These are phyloP conservation scores for Solanum okadae DNA, from an alignment of 257 asterid species.

Conservation along the genomic window DNA sequence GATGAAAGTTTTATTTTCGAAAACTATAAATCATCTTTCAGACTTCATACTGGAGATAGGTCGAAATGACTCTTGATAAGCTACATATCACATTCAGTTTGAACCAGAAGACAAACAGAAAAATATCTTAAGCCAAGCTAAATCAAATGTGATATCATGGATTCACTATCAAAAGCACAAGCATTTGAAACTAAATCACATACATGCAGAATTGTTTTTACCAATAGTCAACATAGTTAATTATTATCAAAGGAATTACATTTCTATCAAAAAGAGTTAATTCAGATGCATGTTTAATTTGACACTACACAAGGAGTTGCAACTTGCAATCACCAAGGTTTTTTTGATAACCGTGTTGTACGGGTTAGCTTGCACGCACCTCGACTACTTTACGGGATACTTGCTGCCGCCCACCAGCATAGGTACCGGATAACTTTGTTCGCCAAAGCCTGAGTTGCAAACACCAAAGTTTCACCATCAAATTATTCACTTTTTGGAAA, in stretches of 20 bases:
- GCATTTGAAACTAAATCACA: not conserved
- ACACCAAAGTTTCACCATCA: slow-evolving; percentile 2
- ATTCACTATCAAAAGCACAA: not conserved
- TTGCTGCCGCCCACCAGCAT: not conserved
- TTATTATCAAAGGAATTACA: not conserved
- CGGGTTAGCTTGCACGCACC: not conserved
- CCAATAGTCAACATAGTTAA: not conserved
- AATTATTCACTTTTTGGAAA: slow-evolving; percentile 38
- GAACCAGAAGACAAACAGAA: not conserved
- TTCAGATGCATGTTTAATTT: not conserved
- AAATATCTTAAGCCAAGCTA: not conserved
- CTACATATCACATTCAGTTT: not conserved
- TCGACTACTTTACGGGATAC: not conserved
- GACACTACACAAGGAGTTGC: not conserved
- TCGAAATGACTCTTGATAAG: not conserved
- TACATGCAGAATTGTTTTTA: not conserved
- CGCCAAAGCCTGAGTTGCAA: not conserved
- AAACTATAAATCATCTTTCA: not conserved
- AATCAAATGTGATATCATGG: not conserved
- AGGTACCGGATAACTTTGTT: not conserved
- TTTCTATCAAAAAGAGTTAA: not conserved
- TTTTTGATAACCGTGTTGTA: not conserved
- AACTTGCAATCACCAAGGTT: not conserved
- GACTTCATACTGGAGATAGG: not conserved
- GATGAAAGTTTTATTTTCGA: not conserved